Base-by-base conservation (phyloP, 345 rosid species). In the Gossypium herbaceum region DNA sequence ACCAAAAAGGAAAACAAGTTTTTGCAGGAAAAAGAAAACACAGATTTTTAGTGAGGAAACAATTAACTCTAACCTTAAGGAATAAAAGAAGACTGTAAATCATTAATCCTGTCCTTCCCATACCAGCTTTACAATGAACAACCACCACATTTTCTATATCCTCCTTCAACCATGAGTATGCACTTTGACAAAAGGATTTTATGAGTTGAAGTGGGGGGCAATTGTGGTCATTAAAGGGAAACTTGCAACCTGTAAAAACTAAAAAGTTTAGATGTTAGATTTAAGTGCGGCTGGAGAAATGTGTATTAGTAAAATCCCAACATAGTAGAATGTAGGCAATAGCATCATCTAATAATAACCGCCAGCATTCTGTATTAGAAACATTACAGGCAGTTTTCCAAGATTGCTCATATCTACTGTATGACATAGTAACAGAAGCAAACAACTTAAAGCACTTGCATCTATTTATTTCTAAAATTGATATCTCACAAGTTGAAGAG, bases 161-260 rank as follows among this genome's bases (percentile, higher is more conserved):
- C 77, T 92, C 95, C 82, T 94, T 93, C 86, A 94, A 77, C 98
- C 98, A 94, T 20, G 89, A 85, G 81, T 88, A 91, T 22, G 98
- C 90, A 83, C 98, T 92, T 86, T 87, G 92, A 81, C 98, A 92
- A 82, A 94, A 94, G 64, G 93, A 91, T 78, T 84, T 82, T 61
- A 94, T 81, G 64, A 94, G 88, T 72, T 91, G 98, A 68, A 89
- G 85, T 27, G 94, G 94, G 58, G 98, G 98, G 76, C 94, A 92
- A 78, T 92, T 94, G 83, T 94, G 98, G 76, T 94, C 98, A 78
- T 88, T 90, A 84, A 94, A 94, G 97, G 97, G 85, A 94, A 94
- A 75, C 86, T 86, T 60, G 97, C 98, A 80, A 92, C 94, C 97
- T 92, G 88, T 45, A 68, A 73, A 72, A 50, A 60, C 34, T 29